Conservation (phyloP, 228 moss, liverwort and hornwort genomes). For the Sphagnum fallax region DNA sequence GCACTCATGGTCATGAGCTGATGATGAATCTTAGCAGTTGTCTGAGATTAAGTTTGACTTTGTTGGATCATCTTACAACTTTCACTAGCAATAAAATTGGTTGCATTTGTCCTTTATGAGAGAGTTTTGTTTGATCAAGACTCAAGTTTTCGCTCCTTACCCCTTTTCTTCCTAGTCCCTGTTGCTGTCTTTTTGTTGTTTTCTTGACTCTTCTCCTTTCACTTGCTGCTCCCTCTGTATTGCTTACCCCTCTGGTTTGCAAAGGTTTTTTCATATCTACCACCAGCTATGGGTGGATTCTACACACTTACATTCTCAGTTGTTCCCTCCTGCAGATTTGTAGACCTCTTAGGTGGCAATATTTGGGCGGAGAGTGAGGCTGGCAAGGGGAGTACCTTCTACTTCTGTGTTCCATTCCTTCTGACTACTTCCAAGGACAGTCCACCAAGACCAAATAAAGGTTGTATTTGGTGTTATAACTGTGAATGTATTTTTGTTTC, state of each 20-base stretch:
- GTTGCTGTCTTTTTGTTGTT: not conserved
- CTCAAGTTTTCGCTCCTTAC: too few relatives aligned
- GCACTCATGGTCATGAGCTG: too few relatives aligned
- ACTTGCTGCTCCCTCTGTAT: not conserved
- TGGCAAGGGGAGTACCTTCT: constrained; percentile 66
- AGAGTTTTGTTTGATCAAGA: too few relatives aligned
- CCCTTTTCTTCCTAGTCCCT: not conserved
- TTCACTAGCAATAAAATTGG: too few relatives aligned
- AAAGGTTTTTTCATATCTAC: not conserved
- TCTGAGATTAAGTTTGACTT: too few relatives aligned
- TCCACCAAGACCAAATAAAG: constrained; percentile 16
- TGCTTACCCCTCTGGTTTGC: not conserved
- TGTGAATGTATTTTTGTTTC: not conserved
- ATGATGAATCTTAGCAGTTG: too few relatives aligned
- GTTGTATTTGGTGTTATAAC: not conserved
- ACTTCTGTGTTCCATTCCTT: constrained; percentile 59
- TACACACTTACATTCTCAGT: not conserved
- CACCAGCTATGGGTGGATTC: not conserved
- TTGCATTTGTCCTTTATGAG: too few relatives aligned
- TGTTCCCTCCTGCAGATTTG: constrained; percentile 54
- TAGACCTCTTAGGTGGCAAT: constrained; percentile 70
- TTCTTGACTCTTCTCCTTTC: not conserved
- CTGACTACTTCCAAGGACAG: constrained; percentile 34
- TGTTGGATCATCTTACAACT: too few relatives aligned
- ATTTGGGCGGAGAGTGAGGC: constrained; percentile 85